Conservation (phyloP, 441 rosid genomes). For the Pelargonium myrrhifolium region DNA sequence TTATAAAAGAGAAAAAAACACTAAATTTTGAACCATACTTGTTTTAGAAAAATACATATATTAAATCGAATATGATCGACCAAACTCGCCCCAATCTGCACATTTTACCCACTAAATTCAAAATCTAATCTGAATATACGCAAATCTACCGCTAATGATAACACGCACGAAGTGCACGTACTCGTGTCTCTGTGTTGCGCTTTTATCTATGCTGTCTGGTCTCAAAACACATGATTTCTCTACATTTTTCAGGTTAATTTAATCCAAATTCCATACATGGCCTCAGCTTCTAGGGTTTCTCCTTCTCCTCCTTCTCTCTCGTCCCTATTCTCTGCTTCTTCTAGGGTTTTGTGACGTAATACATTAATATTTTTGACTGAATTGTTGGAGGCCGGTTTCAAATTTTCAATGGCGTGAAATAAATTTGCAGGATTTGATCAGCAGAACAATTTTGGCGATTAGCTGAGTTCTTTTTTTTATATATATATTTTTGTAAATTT, state of each 20-base stretch:
- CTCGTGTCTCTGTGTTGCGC: background rate
- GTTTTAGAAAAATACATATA: too few relatives aligned
- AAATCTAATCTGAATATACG: too few relatives aligned
- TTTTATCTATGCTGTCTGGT: slow-evolving; percentile 3
- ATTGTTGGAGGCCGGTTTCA: too few relatives aligned
- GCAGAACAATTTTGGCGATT: background rate
- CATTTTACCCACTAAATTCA: too few relatives aligned
- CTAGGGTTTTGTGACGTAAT: slow-evolving; percentile 5
- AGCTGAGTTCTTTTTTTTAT: background rate
- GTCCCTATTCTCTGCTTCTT: background rate
- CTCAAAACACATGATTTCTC: background rate
- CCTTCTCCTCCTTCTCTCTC: background rate
- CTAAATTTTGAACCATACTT: too few relatives aligned
- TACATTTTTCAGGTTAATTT: background rate
- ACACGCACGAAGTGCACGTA: background rate
- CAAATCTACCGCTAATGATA: background rate
- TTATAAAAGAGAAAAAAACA: too few relatives aligned
- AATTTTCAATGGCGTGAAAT: background rate
- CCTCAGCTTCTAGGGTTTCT: background rate
- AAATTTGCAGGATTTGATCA: background rate
- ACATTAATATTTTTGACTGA: too few relatives aligned
- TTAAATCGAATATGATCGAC: too few relatives aligned
- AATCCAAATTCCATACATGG: background rate
- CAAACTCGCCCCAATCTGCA: too few relatives aligned
- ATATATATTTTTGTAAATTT: background rate